Percentiles rank a stretch among this genome's conserved stretches.
These are phyloP conservation scores for Tetrapyrgos nigripes DNA, from an alignment of 1,284 basidiomycete species.

Conservation along the genomic window DNA sequence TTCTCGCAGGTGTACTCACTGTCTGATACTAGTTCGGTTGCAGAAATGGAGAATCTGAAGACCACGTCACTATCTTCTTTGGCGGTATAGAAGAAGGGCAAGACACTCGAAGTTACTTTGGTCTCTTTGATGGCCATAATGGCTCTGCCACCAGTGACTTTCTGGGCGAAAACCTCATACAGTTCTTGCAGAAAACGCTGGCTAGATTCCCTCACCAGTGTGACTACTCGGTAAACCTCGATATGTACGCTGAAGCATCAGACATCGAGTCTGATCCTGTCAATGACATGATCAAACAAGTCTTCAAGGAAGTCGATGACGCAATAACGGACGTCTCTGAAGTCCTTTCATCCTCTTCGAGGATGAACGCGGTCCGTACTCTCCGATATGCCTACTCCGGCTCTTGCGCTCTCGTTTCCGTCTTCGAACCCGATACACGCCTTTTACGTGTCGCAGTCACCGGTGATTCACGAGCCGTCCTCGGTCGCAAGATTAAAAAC, in stretches of 20 bases:
- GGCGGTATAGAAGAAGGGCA: background rate
- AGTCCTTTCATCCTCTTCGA: conserved; percentile 18
- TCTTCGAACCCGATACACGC: conserved; percentile 52
- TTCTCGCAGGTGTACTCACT: background rate
- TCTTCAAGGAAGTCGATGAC: conserved; percentile 16
- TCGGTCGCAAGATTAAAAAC: conserved; percentile 51
- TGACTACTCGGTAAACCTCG: conserved; percentile 5
- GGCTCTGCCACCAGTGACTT: conserved; percentile 14
- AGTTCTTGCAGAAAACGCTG: conserved; percentile 11
- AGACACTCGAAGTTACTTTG: conserved; percentile 11
- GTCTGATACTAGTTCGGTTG: background rate
- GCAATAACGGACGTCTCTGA: conserved; percentile 14
- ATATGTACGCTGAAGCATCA: background rate
- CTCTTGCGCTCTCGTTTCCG: conserved; percentile 47
- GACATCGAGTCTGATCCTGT: background rate
- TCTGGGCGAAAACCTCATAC: conserved; percentile 12
- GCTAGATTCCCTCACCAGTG: conserved; percentile 15
- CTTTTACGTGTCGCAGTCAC: conserved; percentile 55
- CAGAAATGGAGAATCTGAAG: conserved; percentile 17
- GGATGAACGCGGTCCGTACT: conserved; percentile 16
- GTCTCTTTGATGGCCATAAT: conserved; percentile 19
- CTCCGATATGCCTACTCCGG: conserved; percentile 26
- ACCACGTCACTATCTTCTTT: conserved; percentile 15
- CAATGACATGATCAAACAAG: conserved; percentile 13
- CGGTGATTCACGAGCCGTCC: conserved; percentile 66